Evolutionary conservation across 2,329 filamentous ascomycete genomes (phyloP).

Genomic region (Dactylellina haptotyla): DNA sequence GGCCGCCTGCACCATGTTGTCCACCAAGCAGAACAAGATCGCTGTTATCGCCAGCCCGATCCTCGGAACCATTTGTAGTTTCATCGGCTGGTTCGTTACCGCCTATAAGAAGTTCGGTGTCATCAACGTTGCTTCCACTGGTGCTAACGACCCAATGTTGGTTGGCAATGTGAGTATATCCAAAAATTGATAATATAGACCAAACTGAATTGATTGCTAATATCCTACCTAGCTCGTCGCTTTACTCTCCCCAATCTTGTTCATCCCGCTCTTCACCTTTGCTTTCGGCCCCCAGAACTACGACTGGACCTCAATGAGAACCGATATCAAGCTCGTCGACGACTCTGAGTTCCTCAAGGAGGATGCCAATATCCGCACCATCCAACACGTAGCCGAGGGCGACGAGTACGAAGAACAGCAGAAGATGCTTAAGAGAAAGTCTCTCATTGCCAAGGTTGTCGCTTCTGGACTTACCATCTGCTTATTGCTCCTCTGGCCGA

Average conservation of each 20-base stretch:
- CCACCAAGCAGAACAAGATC: constrained; percentile 80
- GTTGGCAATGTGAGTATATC: constrained; percentile 48
- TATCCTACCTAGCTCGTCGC: constrained; percentile 74
- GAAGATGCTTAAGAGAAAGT: constrained; percentile 62
- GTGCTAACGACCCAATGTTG: constrained; percentile 63
- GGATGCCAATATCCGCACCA: constrained; percentile 55
- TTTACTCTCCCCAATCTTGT: constrained; percentile 77
- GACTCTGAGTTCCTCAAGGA: constrained; percentile 70
- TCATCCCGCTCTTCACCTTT: constrained; percentile 79
- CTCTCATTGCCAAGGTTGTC: constrained; percentile 61
- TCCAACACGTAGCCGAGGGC: constrained; percentile 65
- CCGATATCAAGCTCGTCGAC: constrained; percentile 76
- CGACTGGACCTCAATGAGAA: constrained; percentile 84
- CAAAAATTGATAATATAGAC: background rate
- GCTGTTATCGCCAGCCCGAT: constrained; percentile 76
- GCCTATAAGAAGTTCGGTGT: constrained; percentile 74
- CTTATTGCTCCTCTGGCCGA: constrained; percentile 85
- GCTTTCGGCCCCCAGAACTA: constrained; percentile 78
- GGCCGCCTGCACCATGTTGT: constrained; percentile 80
- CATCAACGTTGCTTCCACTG: constrained; percentile 78
- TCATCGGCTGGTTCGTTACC: constrained; percentile 82
- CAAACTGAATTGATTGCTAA: background rate
- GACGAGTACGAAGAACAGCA: constrained; percentile 50
- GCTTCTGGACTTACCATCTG: constrained; percentile 74
- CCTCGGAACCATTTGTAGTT: constrained; percentile 73